Base-by-base conservation (phyloP, 495 filamentous ascomycete species). In the Talaromyces proteolyticus region DNA sequence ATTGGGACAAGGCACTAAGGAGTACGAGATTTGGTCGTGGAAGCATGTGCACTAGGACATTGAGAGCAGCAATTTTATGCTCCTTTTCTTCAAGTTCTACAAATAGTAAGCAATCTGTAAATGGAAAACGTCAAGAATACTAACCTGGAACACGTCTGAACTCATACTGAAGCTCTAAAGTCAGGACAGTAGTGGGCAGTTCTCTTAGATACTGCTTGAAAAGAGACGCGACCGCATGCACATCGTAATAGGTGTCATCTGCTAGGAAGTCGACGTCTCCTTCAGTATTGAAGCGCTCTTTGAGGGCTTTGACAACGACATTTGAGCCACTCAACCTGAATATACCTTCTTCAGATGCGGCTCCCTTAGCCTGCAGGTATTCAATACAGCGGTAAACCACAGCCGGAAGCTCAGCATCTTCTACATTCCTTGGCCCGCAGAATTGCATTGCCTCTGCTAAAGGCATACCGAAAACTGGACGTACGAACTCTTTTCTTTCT, bases 381-480 rank as follows among this genome's bases (percentile, higher is more conserved):
- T 97, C 89, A 53, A 98, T 87, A 57, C 91, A 96, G 40, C 93
- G 87, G 70, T 95, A 97, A 38, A 96, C 91, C 1, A 97, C 93
- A n/a, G 94, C 89, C 6, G 93, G 93, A 26, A 98, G 72, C 42
- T 85, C 81, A 17, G 86, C 81, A 51, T 75, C 65, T 44, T 73
- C 73, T 17, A 87, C 70, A 49, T 87, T 89, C 38, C 75, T 63
- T 6, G 92, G 92, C 12, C 79, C 74, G 53, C 85, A 88, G 59
- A 78, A 86, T 56, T 87, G 77, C 4, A 95, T 91, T 29, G 93
- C 93, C 57, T 98, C 92, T 4, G 82, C 81, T 26, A 98, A 67
- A 5, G 89, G 82, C 39, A 87, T 87, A 11, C 93, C 94, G 64
- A 98, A 98, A 6, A 88, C 87, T 34, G 88, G 79, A 42, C 86